A percentile compares a stretch with the other conserved stretches of the same genome.
phyloP scores from a whole-genome alignment of 805 yeast genomes.

The Lachancea lanzarotensis region DNA sequence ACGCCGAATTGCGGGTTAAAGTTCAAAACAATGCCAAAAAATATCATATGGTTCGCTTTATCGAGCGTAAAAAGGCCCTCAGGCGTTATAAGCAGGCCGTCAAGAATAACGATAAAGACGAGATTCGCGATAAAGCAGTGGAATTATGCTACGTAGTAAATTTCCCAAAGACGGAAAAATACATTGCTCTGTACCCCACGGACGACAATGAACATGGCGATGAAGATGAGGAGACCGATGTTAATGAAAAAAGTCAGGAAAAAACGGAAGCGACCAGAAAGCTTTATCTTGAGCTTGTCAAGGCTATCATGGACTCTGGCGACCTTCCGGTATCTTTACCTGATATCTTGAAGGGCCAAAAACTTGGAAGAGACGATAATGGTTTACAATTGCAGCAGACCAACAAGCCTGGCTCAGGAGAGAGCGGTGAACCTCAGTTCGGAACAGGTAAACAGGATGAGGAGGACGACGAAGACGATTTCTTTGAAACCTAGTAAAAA shows the following conservation, averaged over 20 bases:
- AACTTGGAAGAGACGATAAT: constrained; percentile 20
- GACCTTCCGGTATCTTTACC: constrained; percentile 53
- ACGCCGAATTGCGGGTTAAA: constrained; percentile 39
- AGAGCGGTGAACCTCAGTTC: constrained; percentile 6
- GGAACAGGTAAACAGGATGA: constrained; percentile 10
- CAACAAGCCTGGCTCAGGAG: constrained; percentile 12
- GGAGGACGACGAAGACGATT: constrained; percentile 34
- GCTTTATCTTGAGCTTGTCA: constrained; percentile 48
- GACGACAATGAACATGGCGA: constrained; percentile 13
- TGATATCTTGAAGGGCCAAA: constrained; percentile 35
- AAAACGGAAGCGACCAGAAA: constrained; percentile 40
- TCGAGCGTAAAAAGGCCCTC: constrained; percentile 80
- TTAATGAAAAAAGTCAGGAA: constrained; percentile 25
- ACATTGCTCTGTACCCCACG: constrained; percentile 67
- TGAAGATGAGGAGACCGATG: constrained; percentile 12
- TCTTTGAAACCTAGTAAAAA: constrained; percentile 34
- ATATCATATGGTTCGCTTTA: constrained; percentile 90
- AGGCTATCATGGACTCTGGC: constrained; percentile 44
- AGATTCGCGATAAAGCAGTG: constrained; percentile 44
- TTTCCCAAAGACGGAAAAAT: constrained; percentile 75
- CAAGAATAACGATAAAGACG: constrained; percentile 28
- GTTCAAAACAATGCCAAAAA: constrained; percentile 54
- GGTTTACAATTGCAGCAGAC: constrained; percentile 18
- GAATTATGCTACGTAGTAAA: constrained; percentile 70
- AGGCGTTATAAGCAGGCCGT: constrained; percentile 45